Percentiles rank a stretch among this genome's conserved stretches.
phyloP scores from a whole-genome alignment of 108 stramenopile species.

The Cyclotella kingstonii region DNA sequence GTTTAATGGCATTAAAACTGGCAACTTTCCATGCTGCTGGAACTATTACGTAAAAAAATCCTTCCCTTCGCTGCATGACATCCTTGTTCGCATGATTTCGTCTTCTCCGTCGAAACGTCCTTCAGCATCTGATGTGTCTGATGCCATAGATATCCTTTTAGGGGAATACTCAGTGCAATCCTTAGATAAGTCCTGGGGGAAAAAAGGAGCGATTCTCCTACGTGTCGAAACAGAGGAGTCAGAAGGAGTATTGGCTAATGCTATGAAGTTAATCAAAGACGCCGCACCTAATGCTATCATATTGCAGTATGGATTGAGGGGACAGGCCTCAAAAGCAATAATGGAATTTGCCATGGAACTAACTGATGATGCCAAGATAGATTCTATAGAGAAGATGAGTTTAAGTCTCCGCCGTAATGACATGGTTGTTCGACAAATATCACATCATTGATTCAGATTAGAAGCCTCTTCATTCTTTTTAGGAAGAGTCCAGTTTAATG shows the following conservation, averaged over 20 bases:
- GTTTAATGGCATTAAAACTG: constrained; percentile 28
- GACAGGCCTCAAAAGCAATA: constrained; percentile 55
- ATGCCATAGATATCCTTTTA: constrained; percentile 57
- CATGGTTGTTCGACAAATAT: constrained; percentile 29
- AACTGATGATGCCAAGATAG: constrained; percentile 8
- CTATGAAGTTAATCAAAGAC: constrained; percentile 59
- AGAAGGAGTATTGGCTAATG: constrained; percentile 60
- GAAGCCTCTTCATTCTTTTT: too few relatives aligned
- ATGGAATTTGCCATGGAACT: constrained; percentile 63
- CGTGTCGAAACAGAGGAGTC: constrained; percentile 68
- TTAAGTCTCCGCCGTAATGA: constrained; percentile 8
- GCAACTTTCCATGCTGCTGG: constrained; percentile 68
- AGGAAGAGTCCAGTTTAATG: too few relatives aligned
- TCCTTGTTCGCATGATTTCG: constrained; percentile 70
- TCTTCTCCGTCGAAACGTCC: constrained; percentile 60
- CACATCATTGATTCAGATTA: constrained; percentile 4
- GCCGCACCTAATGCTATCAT: constrained; percentile 59
- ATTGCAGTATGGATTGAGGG: constrained; percentile 77
- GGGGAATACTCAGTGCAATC: constrained; percentile 72
- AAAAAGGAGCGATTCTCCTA: constrained; percentile 56
- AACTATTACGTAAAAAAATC: constrained; percentile 33
- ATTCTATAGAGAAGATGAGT: constrained; percentile 24
- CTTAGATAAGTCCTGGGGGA: constrained; percentile 56
- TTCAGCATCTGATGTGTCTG: constrained; percentile 53
- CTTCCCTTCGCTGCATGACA: constrained; percentile 61